Conservation (phyloP, 2,329 filamentous ascomycete species). For the Penicillium sclerotiorum region DNA sequence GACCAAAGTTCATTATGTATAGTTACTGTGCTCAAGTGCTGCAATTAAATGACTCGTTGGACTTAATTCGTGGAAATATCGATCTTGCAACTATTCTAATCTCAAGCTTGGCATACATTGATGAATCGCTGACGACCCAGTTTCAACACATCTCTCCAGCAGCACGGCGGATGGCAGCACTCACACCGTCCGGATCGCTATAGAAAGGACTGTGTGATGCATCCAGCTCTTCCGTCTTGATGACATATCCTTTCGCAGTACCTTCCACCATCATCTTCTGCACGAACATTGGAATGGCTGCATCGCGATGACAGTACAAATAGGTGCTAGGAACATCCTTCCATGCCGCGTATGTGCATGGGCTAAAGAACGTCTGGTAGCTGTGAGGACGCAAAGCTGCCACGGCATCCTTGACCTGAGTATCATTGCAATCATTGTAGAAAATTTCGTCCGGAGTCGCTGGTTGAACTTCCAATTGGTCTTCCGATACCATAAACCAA, state of each 20-base stretch:
- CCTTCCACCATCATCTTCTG: conserved; percentile 11
- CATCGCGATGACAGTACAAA: conserved; percentile 6
- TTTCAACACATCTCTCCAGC: too few relatives aligned
- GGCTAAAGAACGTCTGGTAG: conserved; percentile 8
- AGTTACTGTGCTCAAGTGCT: too few relatives aligned
- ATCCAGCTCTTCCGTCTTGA: neutral
- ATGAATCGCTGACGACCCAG: too few relatives aligned
- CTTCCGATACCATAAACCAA: conserved; percentile 6
- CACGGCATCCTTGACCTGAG: neutral
- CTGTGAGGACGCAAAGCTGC: conserved; percentile 3
- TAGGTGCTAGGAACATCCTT: conserved; percentile 10
- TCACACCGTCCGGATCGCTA: neutral
- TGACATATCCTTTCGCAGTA: neutral
- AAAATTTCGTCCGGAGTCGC: conserved; percentile 2
- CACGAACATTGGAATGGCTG: neutral
- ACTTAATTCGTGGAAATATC: too few relatives aligned
- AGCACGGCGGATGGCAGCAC: neutral
- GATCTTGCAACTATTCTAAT: too few relatives aligned
- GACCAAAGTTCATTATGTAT: too few relatives aligned
- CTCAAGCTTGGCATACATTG: too few relatives aligned
- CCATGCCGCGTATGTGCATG: conserved; percentile 10
- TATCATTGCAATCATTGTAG: conserved; percentile 6
- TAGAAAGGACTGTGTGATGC: neutral
- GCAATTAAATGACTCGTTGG: too few relatives aligned
- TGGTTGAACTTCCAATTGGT: conserved; percentile 1